Conservation (phyloP, 2,329 filamentous ascomycete genomes). For the Pseudogymnoascus sp. region DNA sequence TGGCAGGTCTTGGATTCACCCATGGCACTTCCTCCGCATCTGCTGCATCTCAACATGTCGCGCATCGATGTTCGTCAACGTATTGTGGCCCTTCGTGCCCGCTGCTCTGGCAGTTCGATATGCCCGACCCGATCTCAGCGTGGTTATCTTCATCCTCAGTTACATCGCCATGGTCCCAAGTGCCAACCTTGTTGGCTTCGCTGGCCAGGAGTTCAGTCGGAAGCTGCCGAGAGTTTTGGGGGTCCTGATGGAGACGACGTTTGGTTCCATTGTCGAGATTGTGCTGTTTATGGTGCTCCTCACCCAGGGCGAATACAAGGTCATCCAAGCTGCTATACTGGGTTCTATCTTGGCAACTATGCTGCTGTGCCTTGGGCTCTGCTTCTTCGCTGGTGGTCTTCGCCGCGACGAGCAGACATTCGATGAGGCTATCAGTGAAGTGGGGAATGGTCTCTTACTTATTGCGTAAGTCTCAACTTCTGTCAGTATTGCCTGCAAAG, state of each 20-base stretch:
- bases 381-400: constrained; percentile 71
- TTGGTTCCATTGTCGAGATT: constrained; percentile 73
- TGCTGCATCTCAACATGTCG: constrained; percentile 55
- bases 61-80: constrained; percentile 56
- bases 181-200: constrained; percentile 68
- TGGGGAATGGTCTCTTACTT: constrained; percentile 66
- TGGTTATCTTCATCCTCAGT: constrained; percentile 60
- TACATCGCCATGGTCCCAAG: constrained; percentile 73
- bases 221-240: constrained; percentile 69
- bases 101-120: constrained; percentile 59
- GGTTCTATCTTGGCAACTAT: constrained; percentile 78
- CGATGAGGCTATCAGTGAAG: constrained; percentile 68
- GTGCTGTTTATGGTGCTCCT: constrained; percentile 75
- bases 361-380: constrained; percentile 68
- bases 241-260: constrained; percentile 51
- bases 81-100: constrained; percentile 69
- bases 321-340: constrained; percentile 75
- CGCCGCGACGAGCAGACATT: constrained; percentile 61
- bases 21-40: constrained; percentile 54
- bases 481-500: not conserved
- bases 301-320: constrained; percentile 45
- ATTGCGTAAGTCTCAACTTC: constrained; percentile 56
- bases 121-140: constrained; percentile 45
- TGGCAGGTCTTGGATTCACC: constrained; percentile 58
- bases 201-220: constrained; percentile 61